Evolutionary conservation across 306 rosid species (phyloP).

Genomic region (Cyamopsis tetragonoloba): DNA sequence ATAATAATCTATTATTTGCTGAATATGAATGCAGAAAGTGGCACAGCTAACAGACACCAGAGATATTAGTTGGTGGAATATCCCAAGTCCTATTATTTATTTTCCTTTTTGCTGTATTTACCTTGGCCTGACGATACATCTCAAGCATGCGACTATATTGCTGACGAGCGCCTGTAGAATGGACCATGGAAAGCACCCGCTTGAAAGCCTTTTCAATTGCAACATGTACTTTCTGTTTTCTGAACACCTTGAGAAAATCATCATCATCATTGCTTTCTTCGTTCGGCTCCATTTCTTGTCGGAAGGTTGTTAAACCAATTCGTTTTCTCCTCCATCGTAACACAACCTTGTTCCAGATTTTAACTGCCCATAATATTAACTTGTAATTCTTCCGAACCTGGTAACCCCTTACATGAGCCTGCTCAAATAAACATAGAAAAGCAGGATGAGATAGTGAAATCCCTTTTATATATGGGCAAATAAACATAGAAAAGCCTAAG

Average conservation of each 20-base stretch:
- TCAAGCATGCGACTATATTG: conserved; percentile 84
- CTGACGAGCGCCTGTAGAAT: conserved; percentile 59
- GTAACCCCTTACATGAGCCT: conserved; percentile 93
- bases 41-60: not conserved
- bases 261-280: conserved; percentile 73
- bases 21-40: not conserved
- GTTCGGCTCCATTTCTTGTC: conserved; percentile 34
- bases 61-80: not conserved
- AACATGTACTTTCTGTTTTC: conserved; percentile 71
- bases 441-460: no score
- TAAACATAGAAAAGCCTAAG: conserved; percentile 1
- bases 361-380: conserved; percentile 85
- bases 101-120: conserved; percentile 19
- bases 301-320: conserved; percentile 65
- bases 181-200: conserved; percentile 78
- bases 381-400: conserved; percentile 79
- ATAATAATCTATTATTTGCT: not conserved
- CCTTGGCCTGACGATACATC: conserved; percentile 73
- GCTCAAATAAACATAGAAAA: conserved; percentile 32
- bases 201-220: conserved; percentile 67
- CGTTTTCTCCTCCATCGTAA: conserved; percentile 90
- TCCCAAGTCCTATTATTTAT: not conserved
- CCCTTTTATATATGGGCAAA: no score
- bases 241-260: conserved; percentile 79
- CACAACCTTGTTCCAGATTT: conserved; percentile 81